phyloP scores from a whole-genome alignment of 1,139 yeast species.

The Hansenula lynferdii region DNA sequence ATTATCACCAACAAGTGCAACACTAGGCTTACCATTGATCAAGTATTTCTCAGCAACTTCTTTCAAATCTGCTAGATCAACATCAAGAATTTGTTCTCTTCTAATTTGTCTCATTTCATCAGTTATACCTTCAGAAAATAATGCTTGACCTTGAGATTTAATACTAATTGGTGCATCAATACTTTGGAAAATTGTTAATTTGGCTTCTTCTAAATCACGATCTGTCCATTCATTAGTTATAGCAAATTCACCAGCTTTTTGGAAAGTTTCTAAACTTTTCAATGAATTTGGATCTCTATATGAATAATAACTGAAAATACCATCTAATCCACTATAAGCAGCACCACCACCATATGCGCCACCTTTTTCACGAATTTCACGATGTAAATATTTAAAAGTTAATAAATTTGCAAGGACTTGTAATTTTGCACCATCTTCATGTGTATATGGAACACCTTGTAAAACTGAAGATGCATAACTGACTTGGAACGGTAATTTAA shows the following conservation, averaged over 20 bases:
- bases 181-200: slow-evolving; percentile 83
- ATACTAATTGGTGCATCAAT: slow-evolving; percentile 89
- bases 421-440: slow-evolving; percentile 77
- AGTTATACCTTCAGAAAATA: slow-evolving; percentile 65
- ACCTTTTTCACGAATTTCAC: slow-evolving; percentile 89
- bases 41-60: slow-evolving; percentile 63
- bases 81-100: slow-evolving; percentile 68
- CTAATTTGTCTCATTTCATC: slow-evolving; percentile 79
- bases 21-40: slow-evolving; percentile 16
- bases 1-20: slow-evolving; percentile 20
- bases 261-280: slow-evolving; percentile 60
- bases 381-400: slow-evolving; percentile 80
- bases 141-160: slow-evolving; percentile 66
- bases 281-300: slow-evolving; percentile 91
- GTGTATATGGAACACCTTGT: slow-evolving; percentile 61
- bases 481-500: slow-evolving; percentile 84
- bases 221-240: slow-evolving; percentile 44
- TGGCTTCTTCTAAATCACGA: slow-evolving; percentile 81
- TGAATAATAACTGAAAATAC: slow-evolving; percentile 76
- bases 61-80: slow-evolving; percentile 55
- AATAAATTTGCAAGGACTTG: slow-evolving; percentile 78
- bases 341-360: slow-evolving; percentile 99
- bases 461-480: slow-evolving; percentile 74
- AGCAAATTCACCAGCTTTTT: slow-evolving; percentile 54
- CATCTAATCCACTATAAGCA: slow-evolving; percentile 74